Conservation (phyloP, 345 rosid species). For the Geranium brycei region DNA sequence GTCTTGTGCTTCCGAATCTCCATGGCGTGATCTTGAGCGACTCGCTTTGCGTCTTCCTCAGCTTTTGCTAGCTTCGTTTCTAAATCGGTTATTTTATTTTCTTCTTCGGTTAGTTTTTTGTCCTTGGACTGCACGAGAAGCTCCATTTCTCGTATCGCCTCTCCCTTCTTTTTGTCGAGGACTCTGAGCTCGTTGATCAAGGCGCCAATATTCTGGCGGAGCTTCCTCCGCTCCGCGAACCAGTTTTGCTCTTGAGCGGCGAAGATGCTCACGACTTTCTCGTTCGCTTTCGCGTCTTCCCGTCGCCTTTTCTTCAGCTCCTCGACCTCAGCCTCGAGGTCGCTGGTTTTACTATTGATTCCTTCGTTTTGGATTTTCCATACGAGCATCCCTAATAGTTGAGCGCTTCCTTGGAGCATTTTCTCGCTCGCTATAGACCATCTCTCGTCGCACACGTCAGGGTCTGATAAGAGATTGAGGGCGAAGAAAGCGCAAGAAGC, state of each 20-base stretch:
- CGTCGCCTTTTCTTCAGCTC: constrained; percentile 50
- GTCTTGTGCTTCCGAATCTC: constrained; percentile 82
- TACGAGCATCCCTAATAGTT: constrained; percentile 53
- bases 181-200: constrained; percentile 42
- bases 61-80: constrained; percentile 43
- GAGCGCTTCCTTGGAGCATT: constrained; percentile 55
- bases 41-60: constrained; percentile 40
- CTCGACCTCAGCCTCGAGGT: constrained; percentile 42
- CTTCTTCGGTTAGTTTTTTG: constrained; percentile 37
- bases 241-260: constrained; percentile 83
- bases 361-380: constrained; percentile 51
- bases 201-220: constrained; percentile 45
- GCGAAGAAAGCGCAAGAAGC: constrained; percentile 57
- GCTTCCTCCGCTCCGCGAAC: constrained; percentile 55
- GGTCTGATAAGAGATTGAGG: constrained; percentile 27
- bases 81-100: constrained; percentile 33
- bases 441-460: constrained; percentile 32
- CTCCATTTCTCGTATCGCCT: constrained; percentile 46
- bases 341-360: constrained; percentile 14
- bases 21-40: constrained; percentile 52
- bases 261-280: constrained; percentile 75
- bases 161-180: constrained; percentile 35
- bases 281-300: constrained; percentile 85
- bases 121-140: constrained; percentile 39
- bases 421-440: constrained; percentile 39